A percentile compares a stretch with the other conserved stretches of the same genome.
Evolutionary conservation across 164 flowering plant species (phyloP).

Genomic region (Protea cynaroides): DNA sequence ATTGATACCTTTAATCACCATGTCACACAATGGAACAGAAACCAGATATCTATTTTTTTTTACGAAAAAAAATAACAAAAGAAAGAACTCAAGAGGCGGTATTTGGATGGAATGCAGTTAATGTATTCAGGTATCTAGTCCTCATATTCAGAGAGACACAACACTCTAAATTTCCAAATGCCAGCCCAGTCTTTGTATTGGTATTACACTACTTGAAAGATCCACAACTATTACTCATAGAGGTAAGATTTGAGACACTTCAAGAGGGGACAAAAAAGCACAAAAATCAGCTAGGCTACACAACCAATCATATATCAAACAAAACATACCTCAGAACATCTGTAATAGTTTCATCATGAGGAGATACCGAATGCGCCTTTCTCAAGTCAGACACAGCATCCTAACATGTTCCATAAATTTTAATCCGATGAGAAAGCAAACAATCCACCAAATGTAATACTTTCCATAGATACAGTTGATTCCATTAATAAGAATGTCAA

Average conservation of each 20-base stretch:
- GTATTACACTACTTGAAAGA: not conserved
- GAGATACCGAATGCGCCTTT: conserved; percentile 70
- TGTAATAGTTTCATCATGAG: conserved; percentile 86
- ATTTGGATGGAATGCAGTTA: conserved; percentile 5
- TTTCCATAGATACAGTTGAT: not conserved
- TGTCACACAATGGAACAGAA: conserved; percentile 1
- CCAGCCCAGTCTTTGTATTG: not conserved
- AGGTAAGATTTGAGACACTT: not conserved
- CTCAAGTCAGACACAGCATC: conserved; percentile 79
- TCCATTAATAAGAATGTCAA: not conserved
- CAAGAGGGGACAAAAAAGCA: too few species aligned
- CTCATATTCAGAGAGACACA: not conserved
- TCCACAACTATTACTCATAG: not conserved
- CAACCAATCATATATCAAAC: not conserved
- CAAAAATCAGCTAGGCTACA: not conserved
- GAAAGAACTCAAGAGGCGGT: not conserved
- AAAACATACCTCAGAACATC: conserved; percentile 63
- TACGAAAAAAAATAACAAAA: not conserved
- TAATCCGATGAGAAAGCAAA: conserved; percentile 13
- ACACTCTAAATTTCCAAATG: not conserved
- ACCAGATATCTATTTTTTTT: not conserved
- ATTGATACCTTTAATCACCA: conserved; percentile 14
- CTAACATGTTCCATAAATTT: conserved; percentile 31
- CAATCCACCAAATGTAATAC: not conserved
- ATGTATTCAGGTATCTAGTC: not conserved